Base-by-base conservation (phyloP, 345 rosid genomes). In the Fremontodendron californicum region DNA sequence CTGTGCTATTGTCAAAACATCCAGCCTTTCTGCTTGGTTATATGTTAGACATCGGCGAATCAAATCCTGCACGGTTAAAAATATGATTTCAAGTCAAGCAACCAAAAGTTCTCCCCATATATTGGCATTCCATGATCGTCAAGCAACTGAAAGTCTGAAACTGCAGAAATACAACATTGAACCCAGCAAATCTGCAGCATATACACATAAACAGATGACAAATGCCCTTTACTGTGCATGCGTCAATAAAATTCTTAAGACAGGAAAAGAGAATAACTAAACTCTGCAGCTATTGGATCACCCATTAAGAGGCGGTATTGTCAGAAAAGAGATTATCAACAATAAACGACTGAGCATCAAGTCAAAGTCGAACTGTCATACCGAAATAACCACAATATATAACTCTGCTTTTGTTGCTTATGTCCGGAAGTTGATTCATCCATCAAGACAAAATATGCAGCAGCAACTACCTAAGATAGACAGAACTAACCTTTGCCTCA, bases 21-120 rank as follows among this genome's bases (percentile, higher is more conserved):
- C 97, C 1, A 93, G 96, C 84, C 99, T 89, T 33, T 96, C 99
- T 0, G 86, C 81, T 82, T 96, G 99, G 83, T 90, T 92, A 80
- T 96, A 96, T 3, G 95, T 90, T 74, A 96, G 85, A 88, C 98
- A 96, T 71, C 93, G 85, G 12, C 98, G 92, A 81, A 96, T 94
- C 83, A 96, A 83, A 10, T 96, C 99, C 97, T 96, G 89, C 85
- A 84, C 29, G n/a, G 52, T 40, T 43, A 64, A 55, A 54, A 19
- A 60, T 9, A 37, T 43, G 61, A 42, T 25, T 16, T 12, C 63
- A 18, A 52, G 58, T 29, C 48, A 57, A 68, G 51, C 35, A 12
- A 67, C 19, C 33, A 12, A 23, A 42, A 67, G 5, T 12, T 31
- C 27, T 33, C 21, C 66, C 11, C 23, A 69, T 9, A 4, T 10